A percentile compares a stretch with the other conserved stretches of the same genome.
Evolutionary conservation across 192 early-diverging fungal species (phyloP).

Genomic region (Linnemannia schmuckeri): DNA sequence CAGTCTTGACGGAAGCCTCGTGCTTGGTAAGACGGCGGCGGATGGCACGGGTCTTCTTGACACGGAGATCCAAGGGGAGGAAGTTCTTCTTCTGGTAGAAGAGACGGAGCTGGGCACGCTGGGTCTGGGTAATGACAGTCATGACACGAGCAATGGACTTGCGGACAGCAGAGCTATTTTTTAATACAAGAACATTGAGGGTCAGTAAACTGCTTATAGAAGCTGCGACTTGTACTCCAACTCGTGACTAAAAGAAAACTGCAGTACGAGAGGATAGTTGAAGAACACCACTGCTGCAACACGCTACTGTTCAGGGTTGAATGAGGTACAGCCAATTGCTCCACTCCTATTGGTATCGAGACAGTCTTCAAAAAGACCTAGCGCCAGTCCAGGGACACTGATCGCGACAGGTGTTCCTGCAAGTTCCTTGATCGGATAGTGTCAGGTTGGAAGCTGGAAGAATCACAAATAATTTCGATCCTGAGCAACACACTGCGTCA

Average conservation of each 20-base stretch:
- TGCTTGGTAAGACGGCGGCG: constrained; percentile 91
- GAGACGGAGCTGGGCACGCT: constrained; percentile 88
- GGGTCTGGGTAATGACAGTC: constrained; percentile 96
- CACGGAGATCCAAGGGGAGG: constrained; percentile 95
- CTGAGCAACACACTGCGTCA: not conserved
- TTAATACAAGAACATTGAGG: not conserved
- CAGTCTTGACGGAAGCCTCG: constrained; percentile 87
- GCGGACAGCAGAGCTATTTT: constrained; percentile 81
- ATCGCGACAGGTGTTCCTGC: not conserved
- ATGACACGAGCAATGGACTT: constrained; percentile 95
- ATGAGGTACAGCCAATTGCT: not conserved
- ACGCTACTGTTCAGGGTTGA: not conserved
- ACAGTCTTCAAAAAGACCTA: not conserved
- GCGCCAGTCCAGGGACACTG: not conserved
- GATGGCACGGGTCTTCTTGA: constrained; percentile 99
- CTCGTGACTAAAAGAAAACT: not conserved
- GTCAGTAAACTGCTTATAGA: not conserved
- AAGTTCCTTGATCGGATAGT: not conserved
- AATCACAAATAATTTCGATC: not conserved
- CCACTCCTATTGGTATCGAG: not conserved
- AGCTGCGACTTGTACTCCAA: no score
- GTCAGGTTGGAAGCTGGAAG: not conserved
- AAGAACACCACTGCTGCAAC: not conserved
- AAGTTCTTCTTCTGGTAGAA: constrained; percentile 97
- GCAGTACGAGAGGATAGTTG: not conserved